Conservation (phyloP, 116 monocot genomes). For the Iris pallida region DNA sequence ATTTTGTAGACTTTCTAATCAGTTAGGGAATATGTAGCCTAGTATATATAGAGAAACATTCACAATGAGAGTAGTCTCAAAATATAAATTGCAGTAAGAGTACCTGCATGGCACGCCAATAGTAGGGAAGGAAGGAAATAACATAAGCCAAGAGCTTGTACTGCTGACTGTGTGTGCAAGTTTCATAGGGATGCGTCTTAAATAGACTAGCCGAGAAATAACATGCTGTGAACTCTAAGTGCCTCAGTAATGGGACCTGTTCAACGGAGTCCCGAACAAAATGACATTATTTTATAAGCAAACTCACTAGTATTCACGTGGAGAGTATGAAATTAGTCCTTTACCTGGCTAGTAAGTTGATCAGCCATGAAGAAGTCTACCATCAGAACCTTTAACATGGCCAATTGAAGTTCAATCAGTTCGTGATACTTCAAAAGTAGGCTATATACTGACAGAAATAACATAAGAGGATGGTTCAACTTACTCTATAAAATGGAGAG, state of each 20-base stretch:
- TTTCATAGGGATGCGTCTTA: slow-evolving; percentile 43
- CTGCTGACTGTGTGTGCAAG: slow-evolving; percentile 52
- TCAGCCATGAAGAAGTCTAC: slow-evolving; percentile 99
- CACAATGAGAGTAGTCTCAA: no score
- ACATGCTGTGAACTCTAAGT: slow-evolving; percentile 91
- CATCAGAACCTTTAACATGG: slow-evolving; percentile 67
- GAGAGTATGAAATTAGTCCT: no score
- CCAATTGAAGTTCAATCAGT: background rate
- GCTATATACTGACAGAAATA: no score
- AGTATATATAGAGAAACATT: no score
- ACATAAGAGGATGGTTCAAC: no score
- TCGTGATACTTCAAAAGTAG: no score
- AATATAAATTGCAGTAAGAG: no score
- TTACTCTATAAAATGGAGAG: slow-evolving; percentile 87
- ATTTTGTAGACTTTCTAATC: no score
- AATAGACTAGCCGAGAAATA: slow-evolving; percentile 64
- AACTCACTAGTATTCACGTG: no score
- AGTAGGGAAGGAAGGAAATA: slow-evolving; percentile 95
- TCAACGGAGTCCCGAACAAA: background rate
- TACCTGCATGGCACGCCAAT: slow-evolving; percentile 96
- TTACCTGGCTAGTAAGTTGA: slow-evolving; percentile 95
- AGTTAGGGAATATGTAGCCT: no score
- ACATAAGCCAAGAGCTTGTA: slow-evolving; percentile 69
- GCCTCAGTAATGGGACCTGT: slow-evolving; percentile 82
- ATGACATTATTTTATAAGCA: background rate